A percentile compares a stretch with the other conserved stretches of the same genome.
Conservation (phyloP, 2,329 filamentous ascomycete species). For the Aspergillus hortae region DNA sequence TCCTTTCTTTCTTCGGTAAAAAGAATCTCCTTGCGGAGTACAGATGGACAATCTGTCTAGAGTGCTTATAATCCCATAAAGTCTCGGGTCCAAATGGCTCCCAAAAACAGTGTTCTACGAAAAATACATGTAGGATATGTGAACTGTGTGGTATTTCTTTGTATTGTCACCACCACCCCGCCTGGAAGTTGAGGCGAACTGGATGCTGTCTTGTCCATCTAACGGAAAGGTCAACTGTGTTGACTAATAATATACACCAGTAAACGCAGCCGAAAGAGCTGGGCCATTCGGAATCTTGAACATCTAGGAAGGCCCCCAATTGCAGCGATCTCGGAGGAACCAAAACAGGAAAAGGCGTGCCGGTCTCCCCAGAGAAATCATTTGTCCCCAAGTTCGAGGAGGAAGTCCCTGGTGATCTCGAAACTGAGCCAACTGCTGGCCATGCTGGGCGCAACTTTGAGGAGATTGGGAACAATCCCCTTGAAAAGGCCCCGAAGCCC, state of each 20-base stretch:
- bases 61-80: background rate
- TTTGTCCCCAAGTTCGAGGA: slow-evolving; percentile 56
- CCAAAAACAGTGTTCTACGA: too few relatives aligned
- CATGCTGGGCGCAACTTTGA: slow-evolving; percentile 98
- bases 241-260: background rate
- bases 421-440: slow-evolving; percentile 98
- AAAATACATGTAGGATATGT: too few relatives aligned
- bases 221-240: background rate
- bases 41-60: background rate
- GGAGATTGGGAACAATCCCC: slow-evolving; percentile 87
- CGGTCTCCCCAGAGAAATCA: slow-evolving; percentile 1
- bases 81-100: too few relatives aligned
- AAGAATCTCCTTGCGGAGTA: too few relatives aligned
- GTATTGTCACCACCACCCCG: too few relatives aligned
- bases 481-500: slow-evolving; percentile 87
- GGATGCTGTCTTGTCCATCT: background rate
- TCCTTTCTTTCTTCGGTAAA: background rate
- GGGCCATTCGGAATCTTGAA: background rate
- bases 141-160: too few relatives aligned
- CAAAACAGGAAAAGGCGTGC: too few relatives aligned
- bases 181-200: background rate
- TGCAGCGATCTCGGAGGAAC: too few relatives aligned
- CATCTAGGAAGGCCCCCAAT: too few relatives aligned
- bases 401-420: slow-evolving; percentile 84
- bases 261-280: background rate